Conservation (phyloP, 2,329 filamentous ascomycete genomes). For the Davidsoniella virescens region DNA sequence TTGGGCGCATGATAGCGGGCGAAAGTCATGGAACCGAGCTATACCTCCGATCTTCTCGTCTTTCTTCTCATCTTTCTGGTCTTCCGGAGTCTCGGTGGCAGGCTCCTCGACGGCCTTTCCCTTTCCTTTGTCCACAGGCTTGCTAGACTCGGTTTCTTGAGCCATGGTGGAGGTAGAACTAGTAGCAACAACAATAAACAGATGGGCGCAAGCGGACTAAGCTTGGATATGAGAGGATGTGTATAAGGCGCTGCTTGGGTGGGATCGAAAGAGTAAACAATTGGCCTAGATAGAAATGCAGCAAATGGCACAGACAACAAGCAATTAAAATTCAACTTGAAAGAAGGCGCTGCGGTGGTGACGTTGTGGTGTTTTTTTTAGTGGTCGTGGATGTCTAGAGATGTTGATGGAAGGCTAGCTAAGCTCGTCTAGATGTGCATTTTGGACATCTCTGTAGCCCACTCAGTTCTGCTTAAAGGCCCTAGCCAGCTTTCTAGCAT, state of each 20-base stretch:
- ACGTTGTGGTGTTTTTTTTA: constrained; percentile 6
- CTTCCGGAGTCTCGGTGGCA: constrained; percentile 35
- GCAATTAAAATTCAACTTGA: background rate
- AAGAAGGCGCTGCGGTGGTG: constrained; percentile 4
- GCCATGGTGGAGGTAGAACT: constrained; percentile 48
- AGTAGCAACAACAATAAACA: background rate
- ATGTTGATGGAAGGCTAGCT: constrained; percentile 8
- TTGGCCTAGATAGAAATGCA: background rate
- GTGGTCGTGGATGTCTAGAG: background rate
- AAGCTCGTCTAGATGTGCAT: background rate
- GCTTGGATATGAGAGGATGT: background rate
- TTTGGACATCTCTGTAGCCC: background rate
- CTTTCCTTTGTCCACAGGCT: constrained; percentile 86
- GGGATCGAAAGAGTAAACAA: background rate
- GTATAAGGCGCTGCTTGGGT: background rate
- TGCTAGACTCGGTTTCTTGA: constrained; percentile 77
- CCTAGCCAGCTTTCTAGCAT: background rate
- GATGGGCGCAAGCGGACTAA: background rate
- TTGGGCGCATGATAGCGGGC: too few species aligned
- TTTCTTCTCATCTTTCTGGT: constrained; percentile 58
- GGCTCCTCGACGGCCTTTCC: constrained; percentile 65
- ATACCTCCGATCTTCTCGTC: constrained; percentile 19
- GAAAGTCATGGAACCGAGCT: constrained; percentile 24
- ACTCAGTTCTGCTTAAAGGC: background rate
- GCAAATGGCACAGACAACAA: background rate